A percentile compares a stretch with the other conserved stretches of the same genome.
Conservation (phyloP, 1,284 basidiomycete genomes). For the Rhodotorula sp. region DNA sequence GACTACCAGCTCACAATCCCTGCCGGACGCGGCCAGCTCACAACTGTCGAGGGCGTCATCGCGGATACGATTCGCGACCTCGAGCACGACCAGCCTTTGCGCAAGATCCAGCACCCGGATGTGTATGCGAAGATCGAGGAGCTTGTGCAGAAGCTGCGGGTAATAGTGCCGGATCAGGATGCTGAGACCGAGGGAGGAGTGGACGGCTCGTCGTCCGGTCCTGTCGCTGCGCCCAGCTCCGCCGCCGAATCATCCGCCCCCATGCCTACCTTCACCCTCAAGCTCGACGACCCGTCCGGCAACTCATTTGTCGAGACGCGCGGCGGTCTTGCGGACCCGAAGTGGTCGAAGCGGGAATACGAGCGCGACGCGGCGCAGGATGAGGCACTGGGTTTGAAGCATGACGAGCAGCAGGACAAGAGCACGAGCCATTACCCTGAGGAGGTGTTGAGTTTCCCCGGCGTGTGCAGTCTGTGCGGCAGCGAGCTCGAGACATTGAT, state of each 20-base stretch:
- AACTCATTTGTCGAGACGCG: constrained; percentile 90
- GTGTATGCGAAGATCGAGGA: constrained; percentile 74
- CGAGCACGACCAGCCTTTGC: constrained; percentile 76
- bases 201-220: no score
- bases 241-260: constrained; percentile 38
- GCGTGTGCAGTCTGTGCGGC: constrained; percentile 84
- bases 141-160: constrained; percentile 67
- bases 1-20: constrained; percentile 92
- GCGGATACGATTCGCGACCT: constrained; percentile 83
- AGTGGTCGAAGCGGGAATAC: constrained; percentile 90
- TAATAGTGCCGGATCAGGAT: constrained; percentile 60
- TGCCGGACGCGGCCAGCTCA: constrained; percentile 77
- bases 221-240: constrained; percentile 45
- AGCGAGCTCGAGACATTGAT: constrained; percentile 81
- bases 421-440: constrained; percentile 61
- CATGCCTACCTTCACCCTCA: constrained; percentile 74
- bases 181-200: background rate
- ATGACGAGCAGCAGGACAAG: constrained; percentile 41
- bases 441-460: constrained; percentile 87
- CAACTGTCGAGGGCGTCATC: constrained; percentile 91
- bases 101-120: constrained; percentile 76
- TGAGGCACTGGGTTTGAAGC: constrained; percentile 68
- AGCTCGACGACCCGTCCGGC: constrained; percentile 88
- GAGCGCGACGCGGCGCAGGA: constrained; percentile 82
- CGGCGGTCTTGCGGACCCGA: constrained; percentile 73